Base-by-base conservation (phyloP, 2,329 filamentous ascomycete genomes). In the Fusarium globosum region DNA sequence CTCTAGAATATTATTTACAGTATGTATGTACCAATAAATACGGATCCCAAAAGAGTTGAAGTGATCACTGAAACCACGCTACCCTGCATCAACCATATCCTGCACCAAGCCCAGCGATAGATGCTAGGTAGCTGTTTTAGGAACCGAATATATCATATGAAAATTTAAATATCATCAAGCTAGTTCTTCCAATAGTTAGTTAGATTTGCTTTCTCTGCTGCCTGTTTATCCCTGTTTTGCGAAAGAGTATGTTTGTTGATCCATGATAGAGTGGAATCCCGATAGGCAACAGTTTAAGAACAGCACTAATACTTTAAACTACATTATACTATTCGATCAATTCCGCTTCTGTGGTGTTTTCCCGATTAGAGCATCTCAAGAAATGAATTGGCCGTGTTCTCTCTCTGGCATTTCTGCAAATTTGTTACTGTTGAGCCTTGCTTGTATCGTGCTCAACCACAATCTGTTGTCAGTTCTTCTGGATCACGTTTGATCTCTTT, bases 101-200 rank as follows among this genome's bases (percentile, higher is more conserved):
- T 7, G 30, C 15, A 38, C 5, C 30, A 28, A 43, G 41, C 20
- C 18, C 13, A 21, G 28, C 15, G 4, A 9, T 5, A n/a, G 13
- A 11, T 7, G 21, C 38, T n/a, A 36, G 35, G 53, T 28, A 67
- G 28, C 23, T 42, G 62, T 67, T 67, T 67, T 23, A 52, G 35
- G n/a, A 48, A 36, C 41, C n/a, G 23, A 8, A 36, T 14, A 10
- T 16, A 28, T n/a, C 21, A 16, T 28, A 46, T 16, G 9, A 16
- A 4, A 21, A 11, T 28, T 26, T 14, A 39, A 16, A 13, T 28
- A 9, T 28, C 13, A 28, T n/a, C 10, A 6, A n/a, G 23, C 20
- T 26, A 53, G 3, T 6, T 26, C 30, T 12, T 21, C 20, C 2
- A 36, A 12, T 49, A 10, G 20, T 28, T 21, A 35, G 8, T n/a